Evolutionary conservation across 2,329 filamentous ascomycete genomes (phyloP).

Genomic region (Ceratocystis eucalypticola): DNA sequence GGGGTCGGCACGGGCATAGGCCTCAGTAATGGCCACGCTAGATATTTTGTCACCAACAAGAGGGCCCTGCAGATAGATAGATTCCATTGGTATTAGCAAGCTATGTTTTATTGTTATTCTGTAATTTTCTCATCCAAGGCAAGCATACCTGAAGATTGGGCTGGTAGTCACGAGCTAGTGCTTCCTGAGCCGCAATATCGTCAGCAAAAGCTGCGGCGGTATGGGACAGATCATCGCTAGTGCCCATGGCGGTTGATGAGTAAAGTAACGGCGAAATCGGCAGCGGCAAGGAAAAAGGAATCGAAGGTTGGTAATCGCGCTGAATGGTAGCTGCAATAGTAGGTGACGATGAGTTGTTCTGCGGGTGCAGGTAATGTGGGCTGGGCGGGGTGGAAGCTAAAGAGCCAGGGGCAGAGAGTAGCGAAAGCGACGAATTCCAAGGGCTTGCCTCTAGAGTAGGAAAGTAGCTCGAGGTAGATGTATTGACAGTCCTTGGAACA

Average conservation of each 20-base stretch:
- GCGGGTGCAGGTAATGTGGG: neutral
- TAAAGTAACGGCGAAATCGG: conserved; percentile 13
- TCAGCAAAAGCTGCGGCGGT: conserved; percentile 22
- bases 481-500: neutral
- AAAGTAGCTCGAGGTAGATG: conserved; percentile 1
- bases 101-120: neutral
- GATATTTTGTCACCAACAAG: conserved; percentile 66
- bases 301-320: neutral
- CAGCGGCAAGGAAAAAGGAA: conserved; percentile 11
- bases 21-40: conserved; percentile 62
- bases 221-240: conserved; percentile 22
- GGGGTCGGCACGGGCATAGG: conserved; percentile 80
- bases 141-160: conserved; percentile 41
- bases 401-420: conserved; percentile 6
- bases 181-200: conserved; percentile 45
- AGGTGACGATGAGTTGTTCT: conserved; percentile 11
- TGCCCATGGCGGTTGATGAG: conserved; percentile 27
- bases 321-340: neutral
- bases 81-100: conserved; percentile 23
- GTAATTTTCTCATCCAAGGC: neutral
- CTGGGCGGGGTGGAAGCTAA: conserved; percentile 7
- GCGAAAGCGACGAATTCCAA: conserved; percentile 6
- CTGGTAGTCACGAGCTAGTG: conserved; percentile 45
- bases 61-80: conserved; percentile 48
- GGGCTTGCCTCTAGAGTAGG: conserved; percentile 11